Conservation (phyloP, 2,329 filamentous ascomycete species). For the Talaromyces rugulosus region DNA sequence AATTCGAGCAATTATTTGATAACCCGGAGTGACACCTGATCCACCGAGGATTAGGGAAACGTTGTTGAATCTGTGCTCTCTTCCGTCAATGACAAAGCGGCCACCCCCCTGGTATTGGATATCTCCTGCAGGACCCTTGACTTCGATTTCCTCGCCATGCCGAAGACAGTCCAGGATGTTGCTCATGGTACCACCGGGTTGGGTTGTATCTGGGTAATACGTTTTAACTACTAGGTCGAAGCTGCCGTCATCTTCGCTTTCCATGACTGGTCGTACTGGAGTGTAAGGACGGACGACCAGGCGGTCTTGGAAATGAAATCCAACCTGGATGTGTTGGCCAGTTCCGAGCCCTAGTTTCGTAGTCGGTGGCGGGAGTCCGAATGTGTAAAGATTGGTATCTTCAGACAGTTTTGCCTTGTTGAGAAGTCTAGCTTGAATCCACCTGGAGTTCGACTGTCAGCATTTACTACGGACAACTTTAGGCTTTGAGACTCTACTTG, state of each 20-base stretch:
- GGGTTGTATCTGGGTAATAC: conserved; percentile 45
- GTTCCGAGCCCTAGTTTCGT: conserved; percentile 46
- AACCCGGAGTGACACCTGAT: conserved; percentile 51
- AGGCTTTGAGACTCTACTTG: background rate
- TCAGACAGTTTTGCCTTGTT: conserved; percentile 36
- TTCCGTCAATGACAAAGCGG: conserved; percentile 42
- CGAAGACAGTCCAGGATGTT: conserved; percentile 51
- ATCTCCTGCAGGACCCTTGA: conserved; percentile 50
- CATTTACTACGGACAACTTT: background rate
- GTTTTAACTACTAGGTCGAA: conserved; percentile 51
- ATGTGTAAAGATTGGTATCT: conserved; percentile 47
- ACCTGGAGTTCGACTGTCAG: conserved; percentile 41
- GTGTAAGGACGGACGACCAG: conserved; percentile 52
- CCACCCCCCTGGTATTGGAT: conserved; percentile 48
- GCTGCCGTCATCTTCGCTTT: conserved; percentile 37
- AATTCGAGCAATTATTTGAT: conserved; percentile 46
- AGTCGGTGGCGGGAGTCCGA: conserved; percentile 38
- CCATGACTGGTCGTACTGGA: conserved; percentile 44
- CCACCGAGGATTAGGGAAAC: conserved; percentile 50
- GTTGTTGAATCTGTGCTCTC: conserved; percentile 38
- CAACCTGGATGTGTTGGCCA: conserved; percentile 51
- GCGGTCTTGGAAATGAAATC: conserved; percentile 50
- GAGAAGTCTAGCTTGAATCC: conserved; percentile 43
- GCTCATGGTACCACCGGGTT: conserved; percentile 52
- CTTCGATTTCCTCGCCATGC: conserved; percentile 47